These are phyloP conservation scores for Leccinum rimulosum DNA, from an alignment of 768 basidiomycete species.

Conservation along the genomic window DNA sequence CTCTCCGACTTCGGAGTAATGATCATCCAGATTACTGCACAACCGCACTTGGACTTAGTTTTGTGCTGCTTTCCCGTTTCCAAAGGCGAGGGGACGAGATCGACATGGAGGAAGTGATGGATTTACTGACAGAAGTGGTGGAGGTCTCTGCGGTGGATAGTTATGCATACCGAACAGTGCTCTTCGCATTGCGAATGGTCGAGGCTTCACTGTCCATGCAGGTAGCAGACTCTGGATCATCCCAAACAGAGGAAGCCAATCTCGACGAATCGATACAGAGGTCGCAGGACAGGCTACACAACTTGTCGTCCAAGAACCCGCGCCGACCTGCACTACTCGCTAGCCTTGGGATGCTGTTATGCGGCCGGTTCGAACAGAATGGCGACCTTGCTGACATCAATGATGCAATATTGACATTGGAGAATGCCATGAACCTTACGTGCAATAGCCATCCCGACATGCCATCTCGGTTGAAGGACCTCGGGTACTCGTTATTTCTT, in stretches of 20 bases:
- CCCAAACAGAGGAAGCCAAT: neutral
- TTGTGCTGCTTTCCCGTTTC: neutral
- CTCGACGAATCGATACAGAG: neutral
- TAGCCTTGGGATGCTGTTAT: neutral
- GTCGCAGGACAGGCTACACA: neutral
- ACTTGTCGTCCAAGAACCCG: neutral
- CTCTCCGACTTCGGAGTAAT: neutral
- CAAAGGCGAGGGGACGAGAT: neutral
- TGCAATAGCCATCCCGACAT: neutral
- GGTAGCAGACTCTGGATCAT: neutral
- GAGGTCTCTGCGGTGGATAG: neutral
- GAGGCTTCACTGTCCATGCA: neutral
- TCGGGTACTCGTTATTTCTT: neutral
- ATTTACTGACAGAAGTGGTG: neutral
- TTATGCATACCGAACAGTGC: neutral
- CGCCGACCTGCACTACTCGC: neutral
- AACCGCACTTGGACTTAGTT: neutral
- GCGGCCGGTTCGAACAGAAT: neutral
- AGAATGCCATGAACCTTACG: neutral
- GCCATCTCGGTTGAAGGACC: neutral
- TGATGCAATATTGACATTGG: neutral
- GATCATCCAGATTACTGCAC: neutral
- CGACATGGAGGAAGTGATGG: neutral
- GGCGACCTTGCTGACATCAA: neutral
- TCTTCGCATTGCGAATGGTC: neutral